Evolutionary conservation across 2,329 filamentous ascomycete genomes (phyloP), one percentile per base, ranked within the genome.

Genomic region (Exophiala lecanii-corni): DNA sequence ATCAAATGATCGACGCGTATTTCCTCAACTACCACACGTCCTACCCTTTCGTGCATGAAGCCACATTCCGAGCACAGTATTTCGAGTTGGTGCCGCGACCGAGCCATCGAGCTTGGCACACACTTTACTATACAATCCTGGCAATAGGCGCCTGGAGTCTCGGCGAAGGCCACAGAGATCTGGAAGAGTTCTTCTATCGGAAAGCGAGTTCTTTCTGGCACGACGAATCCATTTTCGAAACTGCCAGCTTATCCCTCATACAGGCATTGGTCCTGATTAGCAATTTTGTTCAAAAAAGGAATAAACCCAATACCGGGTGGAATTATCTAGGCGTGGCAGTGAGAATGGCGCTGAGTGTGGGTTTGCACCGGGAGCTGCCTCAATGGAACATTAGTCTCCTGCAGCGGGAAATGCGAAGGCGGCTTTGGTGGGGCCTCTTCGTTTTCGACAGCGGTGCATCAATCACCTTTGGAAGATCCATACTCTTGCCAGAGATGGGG

Each of bases 271-370:
- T 65, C 12, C 60, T 74, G 26, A 59, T 73, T 50, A 67, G 67
- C 38, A 73, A 73, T 41, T 72, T 72, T 46, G 61, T 69, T 1
- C 71, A 74, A 50, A 74, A 74, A 52, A 62, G 69, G 19, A 69
- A 73, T 54, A 72, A 72, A 45, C 71, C 71, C 2, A 74, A 74
- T 49, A 69, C 64, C 5, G 71, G 70, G 6, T 74, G 69, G 59
- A 73, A 70, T 36, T 72, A 70, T 47, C 55, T 72, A 5, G 71
- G 71, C 1, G 51, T 74, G 12, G 70, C 70, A n/a, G 61, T 71
- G 16, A 59, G 69, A 34, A 72, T 73, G 65, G 69, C 71, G 1
- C 69, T 73, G 60, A 69, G 69, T 25, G 55, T 74, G 10, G 70
- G 70, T 1, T 59, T 74, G n/a, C 71, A 74, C 47, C 71, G 71